Conservation (phyloP, 2,329 filamentous ascomycete species). For the Scopulariopsis brevicaulis region DNA sequence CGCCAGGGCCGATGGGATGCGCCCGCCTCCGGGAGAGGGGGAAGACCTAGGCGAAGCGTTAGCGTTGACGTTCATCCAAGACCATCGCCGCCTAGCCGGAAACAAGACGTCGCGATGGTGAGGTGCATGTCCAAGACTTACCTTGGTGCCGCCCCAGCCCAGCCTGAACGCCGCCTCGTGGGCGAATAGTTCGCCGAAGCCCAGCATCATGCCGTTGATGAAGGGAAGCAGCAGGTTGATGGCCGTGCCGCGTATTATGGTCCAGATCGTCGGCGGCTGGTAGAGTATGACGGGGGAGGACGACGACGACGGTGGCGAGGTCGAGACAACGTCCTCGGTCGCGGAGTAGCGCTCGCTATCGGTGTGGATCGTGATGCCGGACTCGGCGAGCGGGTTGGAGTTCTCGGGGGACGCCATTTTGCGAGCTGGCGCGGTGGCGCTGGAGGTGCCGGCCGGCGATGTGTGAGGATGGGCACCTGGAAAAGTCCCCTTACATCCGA, state of each 20-base stretch:
- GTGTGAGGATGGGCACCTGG: neutral
- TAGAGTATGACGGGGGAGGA: conserved; percentile 71
- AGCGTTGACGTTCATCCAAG: conserved; percentile 4
- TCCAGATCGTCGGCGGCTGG: conserved; percentile 78
- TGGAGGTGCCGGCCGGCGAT: neutral
- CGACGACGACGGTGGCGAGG: conserved; percentile 50
- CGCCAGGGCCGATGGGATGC: conserved; percentile 65
- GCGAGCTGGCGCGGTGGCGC: neutral
- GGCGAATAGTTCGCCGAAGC: conserved; percentile 92
- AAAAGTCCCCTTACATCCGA: neutral
- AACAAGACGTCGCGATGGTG: conserved; percentile 4
- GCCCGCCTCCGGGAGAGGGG: conserved; percentile 47
- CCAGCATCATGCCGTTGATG: conserved; percentile 95
- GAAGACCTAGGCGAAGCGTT: conserved; percentile 35
- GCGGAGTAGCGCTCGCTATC: conserved; percentile 78
- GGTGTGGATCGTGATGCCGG: conserved; percentile 61
- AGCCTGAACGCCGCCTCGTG: conserved; percentile 90
- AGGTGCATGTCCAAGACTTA: conserved; percentile 26
- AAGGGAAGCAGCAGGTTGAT: conserved; percentile 96
- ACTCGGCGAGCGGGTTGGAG: conserved; percentile 52
- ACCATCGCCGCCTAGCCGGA: neutral
- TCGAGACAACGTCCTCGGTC: conserved; percentile 45
- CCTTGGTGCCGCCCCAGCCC: conserved; percentile 91
- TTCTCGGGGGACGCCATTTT: conserved; percentile 13
- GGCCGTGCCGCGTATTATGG: conserved; percentile 72